Conservation (phyloP, 2,329 filamentous ascomycete species). For the Colletotrichum incanum region DNA sequence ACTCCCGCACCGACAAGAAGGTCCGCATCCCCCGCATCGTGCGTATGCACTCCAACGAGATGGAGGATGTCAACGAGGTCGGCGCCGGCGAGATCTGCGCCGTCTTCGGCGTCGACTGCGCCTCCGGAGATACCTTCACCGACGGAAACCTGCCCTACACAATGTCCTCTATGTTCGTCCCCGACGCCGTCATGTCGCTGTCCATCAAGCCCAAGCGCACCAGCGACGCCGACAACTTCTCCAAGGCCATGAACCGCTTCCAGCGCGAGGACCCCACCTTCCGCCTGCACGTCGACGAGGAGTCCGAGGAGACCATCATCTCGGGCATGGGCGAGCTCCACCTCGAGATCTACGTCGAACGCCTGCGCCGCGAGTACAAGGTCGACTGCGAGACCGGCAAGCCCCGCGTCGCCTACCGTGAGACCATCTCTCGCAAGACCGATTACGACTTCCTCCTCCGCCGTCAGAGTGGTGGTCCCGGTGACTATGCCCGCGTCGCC, state of each 20-base stretch:
- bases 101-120: conserved; percentile 97
- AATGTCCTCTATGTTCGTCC: conserved; percentile 98
- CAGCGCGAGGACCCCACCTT: conserved; percentile 99
- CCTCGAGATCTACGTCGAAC: conserved; percentile 97
- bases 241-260: conserved; percentile 98
- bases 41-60: conserved; percentile 99
- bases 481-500: conserved; percentile 93
- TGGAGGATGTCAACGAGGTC: conserved; percentile 96
- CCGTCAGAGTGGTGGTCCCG: conserved; percentile 95
- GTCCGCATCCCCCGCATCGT: conserved; percentile 97
- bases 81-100: conserved; percentile 98
- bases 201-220: conserved; percentile 97
- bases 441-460: conserved; percentile 95
- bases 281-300: conserved; percentile 90
- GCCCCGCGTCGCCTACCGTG: conserved; percentile 96
- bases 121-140: conserved; percentile 97
- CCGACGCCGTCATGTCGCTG: conserved; percentile 97
- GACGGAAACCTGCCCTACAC: conserved; percentile 93
- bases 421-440: conserved; percentile 86
- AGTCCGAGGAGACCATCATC: conserved; percentile 97
- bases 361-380: conserved; percentile 96
- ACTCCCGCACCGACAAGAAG: conserved; percentile 94
- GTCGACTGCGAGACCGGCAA: conserved; percentile 97
- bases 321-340: conserved; percentile 98
- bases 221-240: conserved; percentile 94